Percentiles rank a stretch among this genome's conserved stretches.
These are phyloP conservation scores for Melampsora larici-populina DNA, from an alignment of 1,284 basidiomycete species.

Conservation along the genomic window DNA sequence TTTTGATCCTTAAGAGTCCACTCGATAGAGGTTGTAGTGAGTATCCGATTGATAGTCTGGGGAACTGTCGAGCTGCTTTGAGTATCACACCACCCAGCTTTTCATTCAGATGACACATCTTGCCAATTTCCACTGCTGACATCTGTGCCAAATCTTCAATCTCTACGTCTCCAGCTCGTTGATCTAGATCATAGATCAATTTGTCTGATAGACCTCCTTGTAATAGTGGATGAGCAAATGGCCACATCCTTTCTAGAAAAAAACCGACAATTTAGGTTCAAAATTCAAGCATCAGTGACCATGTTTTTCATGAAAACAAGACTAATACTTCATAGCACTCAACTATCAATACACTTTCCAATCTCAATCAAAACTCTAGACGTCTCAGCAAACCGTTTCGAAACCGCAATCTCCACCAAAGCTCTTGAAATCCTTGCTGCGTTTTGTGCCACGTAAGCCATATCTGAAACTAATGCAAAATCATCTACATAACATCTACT, in stretches of 20 bases:
- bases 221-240: slow-evolving; percentile 85
- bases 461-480: slow-evolving; percentile 94
- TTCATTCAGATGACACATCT: slow-evolving; percentile 82
- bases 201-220: slow-evolving; percentile 73
- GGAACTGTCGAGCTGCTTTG: slow-evolving; percentile 80
- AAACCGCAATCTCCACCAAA: slow-evolving; percentile 87
- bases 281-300: neutral
- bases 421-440: slow-evolving; percentile 90
- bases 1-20: slow-evolving; percentile 74
- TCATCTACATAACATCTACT: slow-evolving; percentile 79
- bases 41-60: slow-evolving; percentile 67
- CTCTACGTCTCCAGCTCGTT: slow-evolving; percentile 79
- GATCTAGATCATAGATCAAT: slow-evolving; percentile 72
- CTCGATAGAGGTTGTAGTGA: slow-evolving; percentile 76
- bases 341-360: slow-evolving; percentile 66
- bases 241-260: slow-evolving; percentile 83
- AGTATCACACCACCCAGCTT: slow-evolving; percentile 75
- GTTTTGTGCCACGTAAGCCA: slow-evolving; percentile 83
- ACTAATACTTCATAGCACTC: neutral
- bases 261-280: slow-evolving; percentile 63
- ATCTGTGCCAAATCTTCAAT: slow-evolving; percentile 73
- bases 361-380: slow-evolving; percentile 79
- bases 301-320: neutral
- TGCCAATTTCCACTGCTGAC: slow-evolving; percentile 71
- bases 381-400: slow-evolving; percentile 81